A percentile compares a stretch with the other conserved stretches of the same genome.
Conservation (phyloP, 129 eudicot genomes). For the Centella asiatica region DNA sequence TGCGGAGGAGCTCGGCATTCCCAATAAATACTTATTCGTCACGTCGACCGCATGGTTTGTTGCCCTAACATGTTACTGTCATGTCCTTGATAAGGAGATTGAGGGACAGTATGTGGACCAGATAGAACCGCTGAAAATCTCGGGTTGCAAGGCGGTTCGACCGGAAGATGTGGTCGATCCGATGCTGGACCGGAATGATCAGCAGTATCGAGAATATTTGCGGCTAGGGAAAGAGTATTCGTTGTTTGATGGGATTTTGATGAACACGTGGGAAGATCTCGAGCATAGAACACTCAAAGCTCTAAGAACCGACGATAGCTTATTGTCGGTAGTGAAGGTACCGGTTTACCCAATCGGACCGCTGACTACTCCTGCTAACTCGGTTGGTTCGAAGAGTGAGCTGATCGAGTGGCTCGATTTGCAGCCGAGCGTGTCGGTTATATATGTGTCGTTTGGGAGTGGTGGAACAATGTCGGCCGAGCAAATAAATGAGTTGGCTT, state of each 20-base stretch:
- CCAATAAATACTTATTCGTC: slow-evolving; percentile 36
- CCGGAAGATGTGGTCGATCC: slow-evolving; percentile 51
- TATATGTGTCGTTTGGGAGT: slow-evolving; percentile 44
- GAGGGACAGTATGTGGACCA: slow-evolving; percentile 45
- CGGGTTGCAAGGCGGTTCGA: slow-evolving; percentile 55
- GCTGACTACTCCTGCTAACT: slow-evolving; percentile 23
- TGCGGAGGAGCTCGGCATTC: slow-evolving; percentile 47
- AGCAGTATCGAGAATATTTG: slow-evolving; percentile 29
- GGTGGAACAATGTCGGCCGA: slow-evolving; percentile 33
- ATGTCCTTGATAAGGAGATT: slow-evolving; percentile 38
- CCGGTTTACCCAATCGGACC: slow-evolving; percentile 75
- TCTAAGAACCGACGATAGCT: slow-evolving; percentile 22
- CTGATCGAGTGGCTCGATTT: slow-evolving; percentile 47
- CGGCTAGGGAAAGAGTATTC: slow-evolving; percentile 17
- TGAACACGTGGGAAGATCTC: slow-evolving; percentile 63
- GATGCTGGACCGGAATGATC: slow-evolving; percentile 45
- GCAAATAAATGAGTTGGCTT: slow-evolving; percentile 35
- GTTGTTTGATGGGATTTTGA: slow-evolving; percentile 42
- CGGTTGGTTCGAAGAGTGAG: slow-evolving; percentile 14
- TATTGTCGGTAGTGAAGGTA: slow-evolving; percentile 19
- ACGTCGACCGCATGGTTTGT: slow-evolving; percentile 45
- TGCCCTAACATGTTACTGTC: slow-evolving; percentile 26
- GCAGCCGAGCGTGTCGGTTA: slow-evolving; percentile 47
- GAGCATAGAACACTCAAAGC: slow-evolving; percentile 38
- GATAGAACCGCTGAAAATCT: slow-evolving; percentile 33